These are phyloP conservation scores for Tillandsia fasciculata DNA, from an alignment of 176 grass and related monocot species.

Conservation along the genomic window DNA sequence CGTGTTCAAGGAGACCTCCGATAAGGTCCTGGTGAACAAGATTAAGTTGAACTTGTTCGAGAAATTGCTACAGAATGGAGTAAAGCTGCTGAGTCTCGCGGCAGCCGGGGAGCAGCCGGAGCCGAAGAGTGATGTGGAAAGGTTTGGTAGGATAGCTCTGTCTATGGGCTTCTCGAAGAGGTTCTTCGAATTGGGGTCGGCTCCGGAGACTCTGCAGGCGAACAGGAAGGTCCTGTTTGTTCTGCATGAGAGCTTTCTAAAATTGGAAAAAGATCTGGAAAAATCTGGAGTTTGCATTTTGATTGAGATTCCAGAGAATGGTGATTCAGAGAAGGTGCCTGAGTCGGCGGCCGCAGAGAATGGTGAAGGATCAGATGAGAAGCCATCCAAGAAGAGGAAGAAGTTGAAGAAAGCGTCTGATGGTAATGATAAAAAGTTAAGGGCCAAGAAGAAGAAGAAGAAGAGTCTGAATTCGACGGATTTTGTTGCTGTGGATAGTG, in stretches of 20 bases:
- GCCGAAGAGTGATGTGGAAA: conserved; percentile 43
- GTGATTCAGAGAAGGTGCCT: not conserved
- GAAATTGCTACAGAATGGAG: conserved; percentile 37
- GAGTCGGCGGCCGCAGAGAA: not conserved
- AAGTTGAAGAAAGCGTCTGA: conserved; percentile 11
- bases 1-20: conserved; percentile 47
- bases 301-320: conserved; percentile 4
- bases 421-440: not conserved
- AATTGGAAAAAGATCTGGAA: conserved; percentile 57
- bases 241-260: conserved; percentile 69
- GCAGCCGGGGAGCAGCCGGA: conserved; percentile 46
- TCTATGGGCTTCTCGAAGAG: conserved; percentile 51
- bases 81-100: conserved; percentile 30
- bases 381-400: not conserved
- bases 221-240: conserved; percentile 58
- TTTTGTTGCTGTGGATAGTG: not conserved
- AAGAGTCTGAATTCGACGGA: not conserved
- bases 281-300: conserved; percentile 40
- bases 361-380: not conserved
- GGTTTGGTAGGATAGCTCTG: conserved; percentile 48
- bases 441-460: conserved; percentile 12
- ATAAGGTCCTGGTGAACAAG: conserved; percentile 67
- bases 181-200: conserved; percentile 54
- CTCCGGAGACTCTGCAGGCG: conserved; percentile 43
- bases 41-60: conserved; percentile 58